Percentiles rank a stretch among this genome's conserved stretches.
Evolutionary conservation across 2,329 filamentous ascomycete genomes (phyloP).

Genomic region (Stagonosporopsis chrysanthemi): DNA sequence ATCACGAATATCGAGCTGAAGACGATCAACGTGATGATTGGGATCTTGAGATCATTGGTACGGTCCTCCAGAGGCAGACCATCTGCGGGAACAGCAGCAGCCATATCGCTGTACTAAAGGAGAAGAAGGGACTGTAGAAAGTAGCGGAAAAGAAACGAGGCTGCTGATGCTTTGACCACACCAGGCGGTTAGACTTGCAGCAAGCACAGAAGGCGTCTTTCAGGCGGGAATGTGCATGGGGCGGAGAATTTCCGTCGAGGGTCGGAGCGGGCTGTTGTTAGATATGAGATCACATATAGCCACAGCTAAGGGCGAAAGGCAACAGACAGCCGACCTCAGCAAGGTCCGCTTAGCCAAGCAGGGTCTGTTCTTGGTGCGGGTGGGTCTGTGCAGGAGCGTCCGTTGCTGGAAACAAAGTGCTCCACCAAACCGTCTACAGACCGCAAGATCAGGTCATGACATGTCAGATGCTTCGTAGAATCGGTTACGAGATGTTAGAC

Average conservation of each 20-base stretch:
- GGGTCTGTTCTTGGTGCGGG: constrained; percentile 12
- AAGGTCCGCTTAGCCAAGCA: neutral
- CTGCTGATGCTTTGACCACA: constrained; percentile 14
- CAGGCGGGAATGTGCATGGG: constrained; percentile 6
- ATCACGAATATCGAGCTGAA: constrained; percentile 36
- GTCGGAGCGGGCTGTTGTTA: constrained; percentile 9
- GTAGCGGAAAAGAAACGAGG: constrained; percentile 5
- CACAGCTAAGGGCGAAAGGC: neutral
- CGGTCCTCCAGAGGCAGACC: constrained; percentile 33
- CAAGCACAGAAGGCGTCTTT: neutral
- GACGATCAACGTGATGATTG: constrained; percentile 28
- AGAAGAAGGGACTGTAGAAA: neutral
- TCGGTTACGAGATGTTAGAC: neutral
- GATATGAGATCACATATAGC: constrained; percentile 14
- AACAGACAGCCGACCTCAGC: neutral
- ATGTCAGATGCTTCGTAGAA: neutral
- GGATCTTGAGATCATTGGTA: constrained; percentile 32
- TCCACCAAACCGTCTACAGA: constrained; percentile 6
- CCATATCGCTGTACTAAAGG: constrained; percentile 20
- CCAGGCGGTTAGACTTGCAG: constrained; percentile 8
- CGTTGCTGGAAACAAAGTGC: constrained; percentile 4
- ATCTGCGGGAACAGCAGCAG: constrained; percentile 9
- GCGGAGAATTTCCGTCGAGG: neutral
- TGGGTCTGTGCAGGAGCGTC: constrained; percentile 10
- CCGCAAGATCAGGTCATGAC: neutral